Conservation (phyloP, 169 alveolate species). For the Babesia caballi region DNA sequence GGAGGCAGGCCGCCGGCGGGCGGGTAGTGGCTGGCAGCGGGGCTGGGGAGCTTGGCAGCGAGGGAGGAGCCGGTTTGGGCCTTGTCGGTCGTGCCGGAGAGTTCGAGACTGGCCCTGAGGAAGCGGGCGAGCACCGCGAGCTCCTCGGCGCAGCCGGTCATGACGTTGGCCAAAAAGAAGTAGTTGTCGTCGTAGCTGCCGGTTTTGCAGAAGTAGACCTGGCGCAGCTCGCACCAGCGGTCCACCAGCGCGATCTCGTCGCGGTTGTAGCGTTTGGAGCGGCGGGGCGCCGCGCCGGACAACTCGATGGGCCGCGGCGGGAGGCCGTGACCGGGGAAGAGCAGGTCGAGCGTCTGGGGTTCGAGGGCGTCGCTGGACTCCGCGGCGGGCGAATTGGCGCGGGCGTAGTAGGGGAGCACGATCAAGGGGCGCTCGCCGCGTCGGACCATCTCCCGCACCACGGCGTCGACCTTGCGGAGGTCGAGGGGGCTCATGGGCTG, state of each 20-base stretch:
- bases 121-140: slow-evolving; percentile 15
- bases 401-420: slow-evolving; percentile 30
- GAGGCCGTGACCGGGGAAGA: neutral
- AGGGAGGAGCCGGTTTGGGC: neutral
- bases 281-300: neutral
- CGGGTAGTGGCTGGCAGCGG: neutral
- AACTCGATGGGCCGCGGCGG: neutral
- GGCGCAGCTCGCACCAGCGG: slow-evolving; percentile 10
- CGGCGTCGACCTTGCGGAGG: slow-evolving; percentile 15
- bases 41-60: neutral
- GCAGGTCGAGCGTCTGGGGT: neutral
- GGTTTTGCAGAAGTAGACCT: slow-evolving; percentile 14
- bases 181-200: slow-evolving; percentile 63
- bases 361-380: neutral
- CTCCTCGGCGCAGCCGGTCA: slow-evolving; percentile 48
- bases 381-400: neutral
- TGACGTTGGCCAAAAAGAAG: slow-evolving; percentile 52
- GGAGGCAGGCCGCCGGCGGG: neutral
- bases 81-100: neutral
- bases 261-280: slow-evolving; percentile 2
- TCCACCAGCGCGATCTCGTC: neutral
- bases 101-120: slow-evolving; percentile 10
- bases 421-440: slow-evolving; percentile 56
- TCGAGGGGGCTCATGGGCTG: slow-evolving; percentile 7
- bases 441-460: neutral